phyloP scores from a whole-genome alignment of 176 grass and related monocot genomes.

The Chrysopogon serrulatus region DNA sequence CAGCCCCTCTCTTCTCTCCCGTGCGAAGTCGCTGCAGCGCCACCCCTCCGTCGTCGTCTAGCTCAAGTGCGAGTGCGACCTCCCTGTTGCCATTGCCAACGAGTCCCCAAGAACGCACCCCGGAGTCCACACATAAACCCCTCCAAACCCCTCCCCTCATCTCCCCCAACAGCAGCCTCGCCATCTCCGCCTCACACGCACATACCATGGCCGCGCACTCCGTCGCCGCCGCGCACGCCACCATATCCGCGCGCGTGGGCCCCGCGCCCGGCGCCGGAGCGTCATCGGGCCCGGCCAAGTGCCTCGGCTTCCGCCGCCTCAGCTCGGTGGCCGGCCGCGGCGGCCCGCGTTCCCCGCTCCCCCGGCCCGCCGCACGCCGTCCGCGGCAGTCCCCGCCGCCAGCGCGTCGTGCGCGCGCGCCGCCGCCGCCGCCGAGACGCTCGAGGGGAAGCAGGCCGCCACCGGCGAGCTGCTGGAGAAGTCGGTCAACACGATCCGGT shows the following conservation, averaged over 20 bases:
- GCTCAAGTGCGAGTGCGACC: too few species aligned
- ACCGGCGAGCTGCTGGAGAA: conserved; percentile 58
- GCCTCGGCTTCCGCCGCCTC: conserved; percentile 40
- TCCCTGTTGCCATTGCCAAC: conserved; percentile 1
- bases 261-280: background rate
- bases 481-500: conserved; percentile 99
- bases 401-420: conserved; percentile 33
- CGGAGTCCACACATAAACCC: conserved; percentile 15
- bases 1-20: too few species aligned
- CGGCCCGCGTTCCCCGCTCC: conserved; percentile 28
- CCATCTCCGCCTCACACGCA: conserved; percentile 33
- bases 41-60: too few species aligned
- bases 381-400: conserved; percentile 2
- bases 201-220: conserved; percentile 39
- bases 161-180: background rate
- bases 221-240: conserved; percentile 46
- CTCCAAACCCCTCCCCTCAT: background rate
- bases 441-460: conserved; percentile 37
- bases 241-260: conserved; percentile 32
- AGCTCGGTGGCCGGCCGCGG: conserved; percentile 37
- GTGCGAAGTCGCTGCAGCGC: too few species aligned
- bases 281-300: background rate
- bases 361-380: conserved; percentile 13
- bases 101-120: conserved; percentile 27
- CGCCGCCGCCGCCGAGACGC: conserved; percentile 40